Evolutionary conservation across 768 basidiomycete species (phyloP), one percentile per base, ranked within the genome.

Genomic region (Chiua virens): DNA sequence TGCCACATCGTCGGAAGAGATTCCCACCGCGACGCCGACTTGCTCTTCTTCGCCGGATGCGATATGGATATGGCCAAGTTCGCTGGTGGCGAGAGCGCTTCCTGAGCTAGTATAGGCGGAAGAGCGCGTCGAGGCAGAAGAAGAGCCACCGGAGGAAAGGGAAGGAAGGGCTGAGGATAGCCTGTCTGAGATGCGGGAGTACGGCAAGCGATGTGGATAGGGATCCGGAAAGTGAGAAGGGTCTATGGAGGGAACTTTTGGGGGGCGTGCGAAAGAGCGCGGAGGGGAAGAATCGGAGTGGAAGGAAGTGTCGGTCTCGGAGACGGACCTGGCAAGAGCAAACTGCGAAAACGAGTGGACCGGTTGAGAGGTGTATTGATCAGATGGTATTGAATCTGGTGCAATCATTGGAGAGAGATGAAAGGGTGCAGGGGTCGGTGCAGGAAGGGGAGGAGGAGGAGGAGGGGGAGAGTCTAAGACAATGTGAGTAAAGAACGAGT

Each of bases 21-120:
- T 82, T 48, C 82, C 85, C 37, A 85, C 73, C 39, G 76, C 76
- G 27, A 79, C 65, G 43, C 70, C 62, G 35, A 73, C 66, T 38
- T 81, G 79, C 13, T 87, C 84, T 53, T 86, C 77, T 34, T 72
- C 78, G 18, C 73, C 77, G 5, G 84, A 79, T 27, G 75, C 85
- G 58, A 89, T 82, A 50, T 81, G 85, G 39, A 88, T 77, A 65
- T 84, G 80, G 20, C 77, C 76, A 47, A 78, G 83, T 68, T 90
- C 88, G 35, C 75, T 75, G 37, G 82, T 80, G 22, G 77, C 72
- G 39, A 80, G 65, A 18, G 79, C 76, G 67, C 85, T 86, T 48
- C 84, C 85, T 18, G 82, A 81, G 68, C 79, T 85, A 21, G 87
- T 86, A 63, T 89, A 89, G 5, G 88, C 87, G 5, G 87, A 87